Evolutionary conservation across 257 asterid genomes (phyloP), one percentile per base, ranked within the genome.

Genomic region (Primulina eburnea): DNA sequence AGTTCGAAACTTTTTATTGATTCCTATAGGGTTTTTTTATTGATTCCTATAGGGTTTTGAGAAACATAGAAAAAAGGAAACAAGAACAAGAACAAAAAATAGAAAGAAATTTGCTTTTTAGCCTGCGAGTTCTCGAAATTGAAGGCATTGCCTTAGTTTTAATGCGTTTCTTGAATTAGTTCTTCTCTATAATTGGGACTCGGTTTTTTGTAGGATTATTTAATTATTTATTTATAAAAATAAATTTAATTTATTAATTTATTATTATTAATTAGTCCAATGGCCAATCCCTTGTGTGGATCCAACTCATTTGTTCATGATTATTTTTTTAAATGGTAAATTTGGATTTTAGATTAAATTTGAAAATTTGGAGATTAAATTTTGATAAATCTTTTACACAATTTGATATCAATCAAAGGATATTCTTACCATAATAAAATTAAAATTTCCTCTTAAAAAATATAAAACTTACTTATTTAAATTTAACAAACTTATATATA

Each of bases 41-140:
- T 21, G 24, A 21, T 21, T 21, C 24, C 24, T 21, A 21, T 21
- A 21, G 24, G 24, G 24, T 21, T 21, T 21, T 21, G 24, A 7
- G 21, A 14, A 12, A 43, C 50, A 56, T 4, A 52, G 66, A 0
- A 30, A 30, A 32, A 64, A 72, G 43, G 60, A 67, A 56, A 32
- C 38, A 34, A 34, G 38, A 34, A 34, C 6, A 34, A 52, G 14
- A 11, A 11, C 10, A 40, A 14, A 43, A 37, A 55, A 67, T 70
- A 59, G 52, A 50, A 21, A 21, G 24, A 28, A 24, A 18, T 30
- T 43, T 58, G 60, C 60, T 71, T 38, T 62, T 66, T 59, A 57
- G 43, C 63, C 33, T 67, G 29, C 35, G 17, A 53, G 8, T 71
- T 17, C 66, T 60, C 18, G 66, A 67, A 53, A 62, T 17, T 62